Base-by-base conservation (phyloP, 495 filamentous ascomycete species). In the Staphylotrichum longicolle region DNA sequence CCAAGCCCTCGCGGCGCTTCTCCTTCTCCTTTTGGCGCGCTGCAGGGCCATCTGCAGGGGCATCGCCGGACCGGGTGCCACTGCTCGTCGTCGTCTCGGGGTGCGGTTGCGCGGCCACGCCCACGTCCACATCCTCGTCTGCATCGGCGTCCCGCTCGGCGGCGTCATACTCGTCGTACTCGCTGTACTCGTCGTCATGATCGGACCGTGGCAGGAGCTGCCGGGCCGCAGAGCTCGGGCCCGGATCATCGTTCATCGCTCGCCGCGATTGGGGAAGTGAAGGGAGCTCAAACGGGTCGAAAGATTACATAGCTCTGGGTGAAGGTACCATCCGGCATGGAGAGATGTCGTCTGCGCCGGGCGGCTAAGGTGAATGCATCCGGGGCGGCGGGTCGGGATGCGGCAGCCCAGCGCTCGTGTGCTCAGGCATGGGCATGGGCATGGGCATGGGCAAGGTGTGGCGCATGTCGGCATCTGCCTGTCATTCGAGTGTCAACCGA, bases 231-330 rank as follows among this genome's bases (percentile, higher is more conserved):
- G 73, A 76, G 72, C 82, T 83, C 69, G 82, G 78, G 67, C 80
- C 78, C 75, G 82, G 69, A 78, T 83, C 86, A 87, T 87, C 73
- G 83, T 82, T 86, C 86, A 88, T 88, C 77, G 77, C 75, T 81
- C 74, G 71, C 74, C 75, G 75, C 60, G 34, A 45, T 70, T 60
- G 55, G 63, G 62, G 20, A 27, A 44, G 46, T 39, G 20, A 27
- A 27, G 20, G 20, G 20, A 27, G 20, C 20, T 27, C 20, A 27
- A 27, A 27, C 20, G 20, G 20, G 20, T 27, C 20, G 20, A 27
- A 27, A 27, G 20, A 27, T 27, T 27, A 27, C 20, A 27, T 27
- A 27, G 20, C 20, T 27, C 20, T 27, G 20, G 20, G 20, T 27
- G 20, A 27, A 27, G 20, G 20, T 27, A 27, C 20, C 20, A 27